Percentiles rank a stretch among this genome's conserved stretches.
These are phyloP conservation scores for Pythium angustatum DNA, from an alignment of 352 stramenopile genomes.

Conservation along the genomic window DNA sequence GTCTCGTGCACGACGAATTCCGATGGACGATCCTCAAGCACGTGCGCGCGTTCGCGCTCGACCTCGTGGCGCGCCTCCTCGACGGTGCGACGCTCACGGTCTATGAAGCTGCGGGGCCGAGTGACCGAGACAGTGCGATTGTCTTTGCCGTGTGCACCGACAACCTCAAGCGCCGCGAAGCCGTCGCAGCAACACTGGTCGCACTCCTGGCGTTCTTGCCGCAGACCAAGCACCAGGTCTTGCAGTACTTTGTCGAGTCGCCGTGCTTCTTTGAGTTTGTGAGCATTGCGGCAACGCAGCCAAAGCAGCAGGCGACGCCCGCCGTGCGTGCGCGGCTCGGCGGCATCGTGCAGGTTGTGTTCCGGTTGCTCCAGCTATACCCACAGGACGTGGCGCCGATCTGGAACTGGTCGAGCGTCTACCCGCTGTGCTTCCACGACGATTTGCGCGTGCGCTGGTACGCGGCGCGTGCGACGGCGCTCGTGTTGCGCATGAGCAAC, in stretches of 20 bases:
- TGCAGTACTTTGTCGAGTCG: conserved; percentile 63
- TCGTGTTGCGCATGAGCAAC: conserved; percentile 74
- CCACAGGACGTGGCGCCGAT: conserved; percentile 53
- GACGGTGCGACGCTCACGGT: conserved; percentile 45
- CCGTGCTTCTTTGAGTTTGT: conserved; percentile 81
- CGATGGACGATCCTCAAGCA: conserved; percentile 51
- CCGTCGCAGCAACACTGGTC: conserved; percentile 51
- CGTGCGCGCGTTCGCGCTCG: conserved; percentile 69
- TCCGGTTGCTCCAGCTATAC: conserved; percentile 52
- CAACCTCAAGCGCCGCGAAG: conserved; percentile 51
- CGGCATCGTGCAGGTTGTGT: conserved; percentile 58
- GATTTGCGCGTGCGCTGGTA: conserved; percentile 61
- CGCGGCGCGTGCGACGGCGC: conserved; percentile 54
- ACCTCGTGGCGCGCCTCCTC: conserved; percentile 66
- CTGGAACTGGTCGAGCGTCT: conserved; percentile 85
- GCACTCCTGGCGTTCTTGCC: conserved; percentile 58
- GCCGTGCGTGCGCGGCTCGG: conserved; percentile 38
- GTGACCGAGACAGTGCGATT: too few species aligned
- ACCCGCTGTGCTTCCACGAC: conserved; percentile 76
- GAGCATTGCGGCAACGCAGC: conserved; percentile 46
- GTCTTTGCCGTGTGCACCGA: conserved; percentile 40
- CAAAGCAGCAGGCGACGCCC: conserved; percentile 36
- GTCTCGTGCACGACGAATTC: conserved; percentile 51
- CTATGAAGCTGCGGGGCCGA: conserved; percentile 33
- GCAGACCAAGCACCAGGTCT: conserved; percentile 52